Base-by-base conservation (phyloP, 2,329 filamentous ascomycete species). In the Cladosporium sp. region DNA sequence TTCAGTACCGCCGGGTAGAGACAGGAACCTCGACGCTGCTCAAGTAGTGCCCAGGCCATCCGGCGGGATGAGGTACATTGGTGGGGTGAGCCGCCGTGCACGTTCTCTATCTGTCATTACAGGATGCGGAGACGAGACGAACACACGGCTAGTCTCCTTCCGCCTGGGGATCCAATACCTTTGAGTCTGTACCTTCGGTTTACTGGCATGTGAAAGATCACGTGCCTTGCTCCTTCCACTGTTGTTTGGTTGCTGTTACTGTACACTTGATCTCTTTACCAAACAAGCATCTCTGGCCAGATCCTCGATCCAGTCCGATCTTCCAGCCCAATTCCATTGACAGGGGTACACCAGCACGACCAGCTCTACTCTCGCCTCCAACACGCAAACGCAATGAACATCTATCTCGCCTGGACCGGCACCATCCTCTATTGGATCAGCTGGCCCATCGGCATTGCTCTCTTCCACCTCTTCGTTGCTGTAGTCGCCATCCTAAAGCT, bases 401-500 rank as follows among this genome's bases (percentile, higher is more conserved):
- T 72, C 57, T 71, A 72, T 26, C 65, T 74, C 64, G 65, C 73
- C 51, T 71, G 74, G 67, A 67, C 75, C 57, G 66, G 72, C 48
- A 70, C 72, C 28, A 66, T 74, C 57, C 70, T 79, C 54, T 78
- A 75, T 70, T 77, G 78, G 69, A 66, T 77, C 56, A 70, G 76
- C 69, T 78, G 76, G 64, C 78, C 79, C 1, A 28, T 83, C 51
- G 69, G 72, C 63, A 74, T 78, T 68, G 71, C 81, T 34, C 60
- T 81, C 59, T 76, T 73, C 71, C 75, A 76, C 64, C 60, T 82
- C 63, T 67, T 78, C 63, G 70, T 73, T 59, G 70, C 78, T n/a
- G 59, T 84, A 34, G 68, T 77, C 26, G 72, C 79, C 63, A 66
- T 84, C 14, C 72, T 80, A 1, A 76, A 80, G 7, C 83, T 84